These are phyloP conservation scores for Linum trigynum DNA, from an alignment of 345 rosid genomes.

Conservation along the genomic window DNA sequence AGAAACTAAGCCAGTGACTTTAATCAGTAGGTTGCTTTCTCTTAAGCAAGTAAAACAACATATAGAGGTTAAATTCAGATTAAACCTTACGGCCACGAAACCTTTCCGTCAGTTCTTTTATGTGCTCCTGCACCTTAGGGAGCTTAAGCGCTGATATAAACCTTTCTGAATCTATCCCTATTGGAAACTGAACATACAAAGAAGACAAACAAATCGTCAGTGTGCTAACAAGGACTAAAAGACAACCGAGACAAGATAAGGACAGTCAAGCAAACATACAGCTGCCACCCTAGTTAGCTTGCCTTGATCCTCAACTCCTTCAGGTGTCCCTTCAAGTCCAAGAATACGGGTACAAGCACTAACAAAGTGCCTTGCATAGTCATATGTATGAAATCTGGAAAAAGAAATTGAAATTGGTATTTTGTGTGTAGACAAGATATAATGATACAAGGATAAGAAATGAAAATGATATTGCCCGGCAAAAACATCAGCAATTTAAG, in stretches of 20 bases:
- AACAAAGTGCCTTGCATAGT: constrained; percentile 97
- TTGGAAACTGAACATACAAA: constrained; percentile 65
- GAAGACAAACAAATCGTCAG: constrained; percentile 11
- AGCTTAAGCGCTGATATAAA: constrained; percentile 74
- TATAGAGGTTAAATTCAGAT: background rate
- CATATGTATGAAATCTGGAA: constrained; percentile 85
- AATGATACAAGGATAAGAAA: no score
- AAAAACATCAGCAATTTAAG: no score
- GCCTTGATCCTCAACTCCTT: constrained; percentile 98
- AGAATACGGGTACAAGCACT: constrained; percentile 99
- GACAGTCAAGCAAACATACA: constrained; percentile 38
- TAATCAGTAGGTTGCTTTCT: no score
- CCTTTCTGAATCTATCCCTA: constrained; percentile 90
- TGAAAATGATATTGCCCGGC: no score
- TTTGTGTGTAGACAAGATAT: background rate
- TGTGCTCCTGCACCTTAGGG: constrained; percentile 56
- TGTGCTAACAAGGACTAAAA: constrained; percentile 10
- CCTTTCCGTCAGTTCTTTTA: constrained; percentile 75
- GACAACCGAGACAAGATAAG: constrained; percentile 10
- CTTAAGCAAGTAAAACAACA: background rate
- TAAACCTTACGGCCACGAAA: constrained; percentile 90
- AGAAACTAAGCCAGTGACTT: no score
- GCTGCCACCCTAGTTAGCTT: constrained; percentile 96
- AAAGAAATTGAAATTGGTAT: constrained; percentile 10
- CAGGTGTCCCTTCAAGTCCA: constrained; percentile 99